These are phyloP conservation scores for Pichia ethanolica DNA, from an alignment of 805 yeast species.

Conservation along the genomic window DNA sequence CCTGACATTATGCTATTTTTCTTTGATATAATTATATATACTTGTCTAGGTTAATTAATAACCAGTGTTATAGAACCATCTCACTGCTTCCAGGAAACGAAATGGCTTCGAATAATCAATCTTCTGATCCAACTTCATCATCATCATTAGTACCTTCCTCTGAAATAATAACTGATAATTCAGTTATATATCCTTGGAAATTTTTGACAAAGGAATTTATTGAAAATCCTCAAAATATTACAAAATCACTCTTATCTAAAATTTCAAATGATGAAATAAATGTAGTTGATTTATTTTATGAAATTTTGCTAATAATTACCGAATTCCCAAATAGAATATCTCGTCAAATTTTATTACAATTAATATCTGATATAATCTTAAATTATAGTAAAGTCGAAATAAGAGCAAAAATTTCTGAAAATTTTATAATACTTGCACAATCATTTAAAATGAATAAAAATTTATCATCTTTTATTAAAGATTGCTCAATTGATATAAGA, in stretches of 20 bases:
- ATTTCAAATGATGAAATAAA: slow-evolving; percentile 8
- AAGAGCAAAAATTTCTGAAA: slow-evolving; percentile 16
- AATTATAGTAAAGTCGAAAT: slow-evolving; percentile 15
- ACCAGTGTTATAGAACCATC: too few species aligned
- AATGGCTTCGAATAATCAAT: background rate
- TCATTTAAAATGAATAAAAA: slow-evolving; percentile 18
- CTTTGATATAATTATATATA: too few species aligned
- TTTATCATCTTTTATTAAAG: slow-evolving; percentile 18
- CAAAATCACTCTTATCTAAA: slow-evolving; percentile 7
- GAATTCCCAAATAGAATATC: slow-evolving; percentile 21
- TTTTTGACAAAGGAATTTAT: slow-evolving; percentile 7
- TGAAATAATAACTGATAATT: background rate
- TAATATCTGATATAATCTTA: slow-evolving; percentile 18
- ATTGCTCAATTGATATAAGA: slow-evolving; percentile 20
- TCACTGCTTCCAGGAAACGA: too few species aligned
- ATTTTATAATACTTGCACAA: slow-evolving; percentile 22
- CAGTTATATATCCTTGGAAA: slow-evolving; percentile 5
- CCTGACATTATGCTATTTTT: too few species aligned
- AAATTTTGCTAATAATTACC: slow-evolving; percentile 16
- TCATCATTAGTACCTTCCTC: too few species aligned
- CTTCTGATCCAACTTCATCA: background rate
- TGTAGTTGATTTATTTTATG: slow-evolving; percentile 21
- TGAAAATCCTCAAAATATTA: background rate
- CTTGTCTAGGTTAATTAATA: too few species aligned
- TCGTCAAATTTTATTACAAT: slow-evolving; percentile 9